Evolutionary conservation across 2,329 filamentous ascomycete species (phyloP), one percentile per base, ranked within the genome.

Genomic region (Aspergillus proliferans): DNA sequence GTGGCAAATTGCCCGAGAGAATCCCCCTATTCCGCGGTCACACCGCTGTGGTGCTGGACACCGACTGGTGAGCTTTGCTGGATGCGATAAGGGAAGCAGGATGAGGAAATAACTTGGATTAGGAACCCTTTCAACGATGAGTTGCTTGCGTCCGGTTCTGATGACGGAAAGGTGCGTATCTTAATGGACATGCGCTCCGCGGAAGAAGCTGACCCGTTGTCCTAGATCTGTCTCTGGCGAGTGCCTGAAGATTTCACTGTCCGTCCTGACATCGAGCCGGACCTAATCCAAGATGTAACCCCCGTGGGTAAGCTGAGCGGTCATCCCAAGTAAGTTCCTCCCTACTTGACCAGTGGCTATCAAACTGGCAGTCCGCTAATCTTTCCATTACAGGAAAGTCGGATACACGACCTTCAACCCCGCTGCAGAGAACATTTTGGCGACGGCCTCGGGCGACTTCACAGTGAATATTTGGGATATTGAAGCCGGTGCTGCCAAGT

Each of bases 321-420:
- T 9, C 93, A 98, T 70, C 85, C 90, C 58, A 87, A 88, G 87
- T 91, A 73, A 51, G 78, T 57, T 51, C 21, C 3, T 10, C 22
- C 30, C 33, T 22, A 5, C 26, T 24, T 10, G 50, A 4, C 26
- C 52, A 43, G 50, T 42, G 12, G 24, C 10, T 12, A 3, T 18
- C 3, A 12, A 22, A 34, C n/a, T 36, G 44, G 51, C 34, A 6
- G 59, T 43, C 47, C 51, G 53, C 40, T 50, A 39, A 59, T 65
- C 26, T 30, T 48, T 15, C 30, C 46, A 38, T 15, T 48, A 52
- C 68, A 94, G 92, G 72, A 98, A 98, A 74, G 89, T 98, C 56
- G 93, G 93, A 53, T 93, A 98, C 71, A 92, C 98, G 58, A 82
- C 96, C 47, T 98, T 97, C 80, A 97, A 98, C 75, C 91, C 93